Conservation (phyloP, 2,329 filamentous ascomycete genomes). For the Hypoxylon sp. region DNA sequence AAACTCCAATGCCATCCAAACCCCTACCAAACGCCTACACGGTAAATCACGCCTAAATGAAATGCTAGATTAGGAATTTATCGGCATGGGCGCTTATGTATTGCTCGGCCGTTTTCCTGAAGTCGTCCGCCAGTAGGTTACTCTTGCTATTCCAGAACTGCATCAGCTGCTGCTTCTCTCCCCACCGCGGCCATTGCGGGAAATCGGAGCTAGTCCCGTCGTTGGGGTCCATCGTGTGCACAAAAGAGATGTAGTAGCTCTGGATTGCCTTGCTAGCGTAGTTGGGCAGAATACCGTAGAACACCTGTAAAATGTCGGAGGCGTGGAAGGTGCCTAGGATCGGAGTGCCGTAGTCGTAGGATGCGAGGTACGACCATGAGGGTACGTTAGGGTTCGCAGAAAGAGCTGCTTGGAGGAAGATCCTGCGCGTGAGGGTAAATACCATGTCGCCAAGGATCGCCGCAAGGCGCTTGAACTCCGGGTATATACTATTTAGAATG, state of each 20-base stretch:
- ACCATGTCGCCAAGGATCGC: conserved; percentile 82
- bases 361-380: conserved; percentile 81
- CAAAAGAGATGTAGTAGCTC: conserved; percentile 80
- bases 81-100: conserved; percentile 42
- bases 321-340: conserved; percentile 83
- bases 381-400: conserved; percentile 70
- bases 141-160: conserved; percentile 46
- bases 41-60: conserved; percentile 1
- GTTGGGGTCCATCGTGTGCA: conserved; percentile 80
- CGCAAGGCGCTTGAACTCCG: conserved; percentile 82
- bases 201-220: conserved; percentile 58
- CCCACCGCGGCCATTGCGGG: conserved; percentile 62
- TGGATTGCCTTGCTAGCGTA: conserved; percentile 72
- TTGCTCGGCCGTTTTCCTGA: conserved; percentile 44
- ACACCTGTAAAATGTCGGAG: conserved; percentile 77
- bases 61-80: conserved; percentile 39
- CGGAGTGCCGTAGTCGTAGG: conserved; percentile 79
- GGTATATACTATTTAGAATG: conserved; percentile 78
- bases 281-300: conserved; percentile 74
- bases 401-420: conserved; percentile 68
- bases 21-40: conserved; percentile 20
- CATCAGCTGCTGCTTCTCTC: conserved; percentile 59
- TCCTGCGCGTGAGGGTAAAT: conserved; percentile 79
- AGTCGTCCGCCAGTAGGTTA: conserved; percentile 49
- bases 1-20: conserved; percentile 4